phyloP scores from a whole-genome alignment of 1,284 basidiomycete species.

The Leccinum pseudoinsigne region DNA sequence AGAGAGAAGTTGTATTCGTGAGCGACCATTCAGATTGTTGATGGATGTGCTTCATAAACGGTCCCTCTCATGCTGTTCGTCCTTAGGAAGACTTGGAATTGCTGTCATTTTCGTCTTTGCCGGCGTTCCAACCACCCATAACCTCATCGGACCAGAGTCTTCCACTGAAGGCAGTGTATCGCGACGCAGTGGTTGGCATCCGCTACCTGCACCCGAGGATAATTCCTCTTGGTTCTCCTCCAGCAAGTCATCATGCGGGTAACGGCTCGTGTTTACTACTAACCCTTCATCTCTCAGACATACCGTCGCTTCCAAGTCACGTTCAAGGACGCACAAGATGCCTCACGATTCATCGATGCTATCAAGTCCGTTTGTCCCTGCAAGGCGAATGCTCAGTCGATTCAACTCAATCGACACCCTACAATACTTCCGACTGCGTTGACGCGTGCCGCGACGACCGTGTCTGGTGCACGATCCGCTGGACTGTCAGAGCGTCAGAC shows the following conservation, averaged over 20 bases:
- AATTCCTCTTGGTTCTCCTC: conserved; percentile 36
- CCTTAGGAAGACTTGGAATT: conserved; percentile 72
- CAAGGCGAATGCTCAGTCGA: conserved; percentile 47
- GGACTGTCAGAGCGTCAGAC: conserved; percentile 8
- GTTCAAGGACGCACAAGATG: conserved; percentile 49
- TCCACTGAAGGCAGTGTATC: conserved; percentile 75
- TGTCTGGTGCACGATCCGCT: neutral
- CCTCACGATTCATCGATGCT: conserved; percentile 56
- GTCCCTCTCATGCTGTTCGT: conserved; percentile 4
- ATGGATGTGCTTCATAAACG: neutral
- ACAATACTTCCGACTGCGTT: conserved; percentile 22
- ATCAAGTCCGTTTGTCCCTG: conserved; percentile 72
- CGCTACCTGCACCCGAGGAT: conserved; percentile 60
- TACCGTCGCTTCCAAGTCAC: conserved; percentile 76
- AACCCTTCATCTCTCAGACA: conserved; percentile 37
- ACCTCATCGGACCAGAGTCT: conserved; percentile 44
- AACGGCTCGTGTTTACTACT: conserved; percentile 1
- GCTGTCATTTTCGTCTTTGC: conserved; percentile 55
- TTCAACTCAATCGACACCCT: conserved; percentile 18
- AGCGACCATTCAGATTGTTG: conserved; percentile 30
- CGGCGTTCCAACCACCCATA: conserved; percentile 29
- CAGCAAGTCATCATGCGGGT: conserved; percentile 36
- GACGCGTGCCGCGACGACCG: conserved; percentile 21
- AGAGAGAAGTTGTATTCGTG: conserved; percentile 64
- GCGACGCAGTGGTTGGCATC: conserved; percentile 68